Base-by-base conservation (phyloP, 352 stramenopile species). In the Globisporangium polare region DNA sequence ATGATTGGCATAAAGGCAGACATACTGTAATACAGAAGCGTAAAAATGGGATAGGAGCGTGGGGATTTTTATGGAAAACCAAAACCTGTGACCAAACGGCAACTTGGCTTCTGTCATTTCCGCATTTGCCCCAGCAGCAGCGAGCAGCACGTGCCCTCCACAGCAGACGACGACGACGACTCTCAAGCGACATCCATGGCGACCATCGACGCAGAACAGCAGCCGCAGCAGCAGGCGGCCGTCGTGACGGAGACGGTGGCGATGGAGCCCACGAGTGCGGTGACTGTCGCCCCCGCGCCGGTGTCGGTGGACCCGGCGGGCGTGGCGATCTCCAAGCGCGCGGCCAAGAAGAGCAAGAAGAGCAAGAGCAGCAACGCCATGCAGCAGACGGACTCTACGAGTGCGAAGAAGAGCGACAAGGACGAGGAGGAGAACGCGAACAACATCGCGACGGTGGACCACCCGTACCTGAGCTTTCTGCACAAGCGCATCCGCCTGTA, bases 401-500 rank as follows among this genome's bases (percentile, higher is more conserved):
- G 39, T 42, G 18, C 54, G 17, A 37, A 55, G 43, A 66, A 65
- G 39, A 33, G 63, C 61, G 46, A 55, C 27, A 65, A 86, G 31
- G 73, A 76, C 27, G 71, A 82, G 5, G 64, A 79, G 20, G 57
- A 67, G 49, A 74, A 60, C 58, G 68, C 67, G 29, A 71, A 72
- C 58, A 67, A 73, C 51, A 64, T 69, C 6, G 72, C 76, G 42
- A 83, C 67, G 27, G 57, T 86, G 24, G 80, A 91, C 62, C 83
- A 94, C 53, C 83, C 83, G 59, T 94, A 93, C 63, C 56, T 93
- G 50, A 90, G 79, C 46, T 83, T 93, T 51, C 56, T 94, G 58
- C 76, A 94, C 76, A 94, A 94, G 63, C 80, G 83, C 43, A 82
- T 92, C 42, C 83, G 86, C 13, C 78, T 83, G 58, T 82, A 89